These are phyloP conservation scores for Brassica cretica DNA, from an alignment of 345 rosid genomes.

Conservation along the genomic window DNA sequence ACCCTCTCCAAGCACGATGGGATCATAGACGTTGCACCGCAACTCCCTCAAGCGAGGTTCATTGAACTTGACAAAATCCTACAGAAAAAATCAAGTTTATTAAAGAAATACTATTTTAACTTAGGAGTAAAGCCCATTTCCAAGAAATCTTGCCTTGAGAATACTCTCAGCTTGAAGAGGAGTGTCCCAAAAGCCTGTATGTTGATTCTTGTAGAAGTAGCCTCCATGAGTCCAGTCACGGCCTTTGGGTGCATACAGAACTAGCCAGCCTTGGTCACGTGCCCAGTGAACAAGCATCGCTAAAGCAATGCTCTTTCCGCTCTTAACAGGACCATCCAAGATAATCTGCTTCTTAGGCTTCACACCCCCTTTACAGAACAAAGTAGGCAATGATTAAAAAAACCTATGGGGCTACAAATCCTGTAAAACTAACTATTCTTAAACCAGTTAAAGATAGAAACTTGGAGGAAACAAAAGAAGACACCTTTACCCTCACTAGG, in stretches of 20 bases:
- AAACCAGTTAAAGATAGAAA: not conserved
- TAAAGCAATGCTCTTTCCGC: slow-evolving; percentile 90
- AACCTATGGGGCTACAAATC: not conserved
- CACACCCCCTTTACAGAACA: slow-evolving; percentile 51
- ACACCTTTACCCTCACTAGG: slow-evolving; percentile 55
- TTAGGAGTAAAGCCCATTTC: not conserved
- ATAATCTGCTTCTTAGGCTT: slow-evolving; percentile 78
- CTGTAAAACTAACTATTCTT: not conserved
- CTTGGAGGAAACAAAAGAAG: not conserved
- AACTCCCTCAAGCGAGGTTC: slow-evolving; percentile 59
- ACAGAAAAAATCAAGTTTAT: slow-evolving; percentile 26
- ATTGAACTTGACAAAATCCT: slow-evolving; percentile 79
- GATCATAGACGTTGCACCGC: slow-evolving; percentile 71
- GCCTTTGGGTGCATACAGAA: slow-evolving; percentile 84
- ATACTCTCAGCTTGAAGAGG: slow-evolving; percentile 85
- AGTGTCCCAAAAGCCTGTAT: slow-evolving; percentile 91
- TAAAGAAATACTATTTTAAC: slow-evolving; percentile 5
- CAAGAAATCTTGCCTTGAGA: slow-evolving; percentile 62
- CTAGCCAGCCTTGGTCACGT: slow-evolving; percentile 95
- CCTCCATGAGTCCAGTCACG: slow-evolving; percentile 95
- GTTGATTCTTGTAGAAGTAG: slow-evolving; percentile 71
- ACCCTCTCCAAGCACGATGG: slow-evolving; percentile 87
- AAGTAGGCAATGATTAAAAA: not conserved
- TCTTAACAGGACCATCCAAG: slow-evolving; percentile 86
- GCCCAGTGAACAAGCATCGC: slow-evolving; percentile 99